phyloP scores from a whole-genome alignment of 2,329 filamentous ascomycete genomes.

The Penicillium sp. region DNA sequence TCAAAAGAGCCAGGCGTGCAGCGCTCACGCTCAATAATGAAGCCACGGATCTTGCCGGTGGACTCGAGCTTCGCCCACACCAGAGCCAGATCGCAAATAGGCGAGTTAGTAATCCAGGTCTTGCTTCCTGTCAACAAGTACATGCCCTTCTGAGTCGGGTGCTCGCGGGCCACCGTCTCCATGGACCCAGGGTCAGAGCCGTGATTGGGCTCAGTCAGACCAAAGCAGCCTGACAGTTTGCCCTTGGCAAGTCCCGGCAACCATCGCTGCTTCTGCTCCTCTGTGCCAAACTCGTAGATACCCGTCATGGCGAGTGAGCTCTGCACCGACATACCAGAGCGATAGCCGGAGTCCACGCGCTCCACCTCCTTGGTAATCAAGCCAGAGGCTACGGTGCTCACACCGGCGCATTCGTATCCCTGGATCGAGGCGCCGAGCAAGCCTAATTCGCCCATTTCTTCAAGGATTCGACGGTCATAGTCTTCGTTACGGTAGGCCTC shows the following conservation, averaged over 20 bases:
- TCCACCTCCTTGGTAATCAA: constrained; percentile 89
- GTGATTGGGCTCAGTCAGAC: constrained; percentile 88
- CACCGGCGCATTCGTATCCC: constrained; percentile 84
- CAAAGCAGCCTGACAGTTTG: constrained; percentile 79
- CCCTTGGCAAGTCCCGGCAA: constrained; percentile 79
- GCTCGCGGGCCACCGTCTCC: constrained; percentile 81
- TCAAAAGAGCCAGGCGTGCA: constrained; percentile 86
- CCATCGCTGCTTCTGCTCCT: constrained; percentile 82
- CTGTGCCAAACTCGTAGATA: constrained; percentile 81
- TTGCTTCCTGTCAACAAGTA: constrained; percentile 77
- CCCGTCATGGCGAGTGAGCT: constrained; percentile 91
- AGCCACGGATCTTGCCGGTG: constrained; percentile 91
- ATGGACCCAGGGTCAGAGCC: constrained; percentile 88
- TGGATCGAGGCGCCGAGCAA: constrained; percentile 81
- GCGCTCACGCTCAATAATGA: constrained; percentile 79
- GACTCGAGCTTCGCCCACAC: constrained; percentile 92
- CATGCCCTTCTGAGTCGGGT: constrained; percentile 80
- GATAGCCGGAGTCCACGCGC: constrained; percentile 85
- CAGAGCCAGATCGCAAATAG: constrained; percentile 78
- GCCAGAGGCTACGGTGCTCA: constrained; percentile 82
- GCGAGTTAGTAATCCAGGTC: constrained; percentile 95
- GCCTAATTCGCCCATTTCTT: constrained; percentile 92
- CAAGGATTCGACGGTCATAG: constrained; percentile 79
- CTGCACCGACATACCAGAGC: constrained; percentile 90
- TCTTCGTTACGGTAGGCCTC: constrained; percentile 84